Percentiles rank a stretch among this genome's conserved stretches.
phyloP scores from a whole-genome alignment of 192 early-diverging fungal genomes.

The Backusella tarrabulga region DNA sequence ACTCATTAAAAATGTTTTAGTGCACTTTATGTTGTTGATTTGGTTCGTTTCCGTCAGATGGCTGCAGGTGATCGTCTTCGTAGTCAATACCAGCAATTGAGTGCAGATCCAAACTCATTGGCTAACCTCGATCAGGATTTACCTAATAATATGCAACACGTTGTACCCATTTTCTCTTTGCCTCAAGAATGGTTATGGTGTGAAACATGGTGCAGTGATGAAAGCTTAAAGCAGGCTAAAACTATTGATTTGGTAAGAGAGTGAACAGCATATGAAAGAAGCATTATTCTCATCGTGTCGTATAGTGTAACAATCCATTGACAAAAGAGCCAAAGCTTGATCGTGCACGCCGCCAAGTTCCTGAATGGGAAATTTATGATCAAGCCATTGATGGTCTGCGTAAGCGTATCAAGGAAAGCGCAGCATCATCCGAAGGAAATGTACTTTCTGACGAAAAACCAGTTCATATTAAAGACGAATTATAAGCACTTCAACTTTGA shows the following conservation, averaged over 20 bases:
- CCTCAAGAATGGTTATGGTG: constrained; percentile 99
- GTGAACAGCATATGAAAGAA: neutral
- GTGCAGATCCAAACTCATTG: constrained; percentile 82
- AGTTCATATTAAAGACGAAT: neutral
- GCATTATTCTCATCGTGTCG: neutral
- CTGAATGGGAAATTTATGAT: constrained; percentile 94
- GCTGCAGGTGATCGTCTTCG: constrained; percentile 93
- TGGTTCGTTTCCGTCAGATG: constrained; percentile 86
- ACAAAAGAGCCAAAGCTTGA: constrained; percentile 99
- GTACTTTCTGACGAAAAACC: neutral
- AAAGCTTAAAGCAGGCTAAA: constrained; percentile 78
- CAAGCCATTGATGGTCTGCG: constrained; percentile 43
- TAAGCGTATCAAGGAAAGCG: neutral
- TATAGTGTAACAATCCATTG: constrained; percentile 95
- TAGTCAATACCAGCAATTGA: constrained; percentile 90
- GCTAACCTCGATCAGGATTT: constrained; percentile 98
- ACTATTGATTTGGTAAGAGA: constrained; percentile 90
- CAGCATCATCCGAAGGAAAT: neutral
- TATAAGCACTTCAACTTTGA: neutral
- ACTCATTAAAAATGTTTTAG: constrained; percentile 26
- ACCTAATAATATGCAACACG: constrained; percentile 94
- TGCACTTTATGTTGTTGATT: constrained; percentile 95
- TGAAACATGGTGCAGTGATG: constrained; percentile 97
- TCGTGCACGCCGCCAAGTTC: constrained; percentile 85
- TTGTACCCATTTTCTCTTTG: constrained; percentile 88